Conservation (phyloP, 139 green algal species). For the Penium margaritaceum region DNA sequence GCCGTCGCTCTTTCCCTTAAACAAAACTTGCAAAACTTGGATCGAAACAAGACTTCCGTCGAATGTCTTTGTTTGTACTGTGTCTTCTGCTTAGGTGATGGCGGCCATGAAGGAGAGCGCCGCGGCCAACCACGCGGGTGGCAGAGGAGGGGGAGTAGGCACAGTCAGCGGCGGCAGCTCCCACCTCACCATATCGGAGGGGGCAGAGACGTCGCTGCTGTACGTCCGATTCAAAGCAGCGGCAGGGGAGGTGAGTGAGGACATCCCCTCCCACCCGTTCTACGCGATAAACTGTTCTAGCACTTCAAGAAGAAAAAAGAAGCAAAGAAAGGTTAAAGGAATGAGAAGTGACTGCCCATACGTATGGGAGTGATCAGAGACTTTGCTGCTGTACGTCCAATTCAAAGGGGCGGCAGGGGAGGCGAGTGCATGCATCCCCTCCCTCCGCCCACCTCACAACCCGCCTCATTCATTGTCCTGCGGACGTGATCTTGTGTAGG, state of each 20-base stretch:
- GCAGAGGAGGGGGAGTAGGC: neutral
- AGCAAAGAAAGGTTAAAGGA: no score
- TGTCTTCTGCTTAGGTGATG: slow-evolving; percentile 24
- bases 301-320: no score
- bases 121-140: neutral
- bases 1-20: no score
- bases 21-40: no score
- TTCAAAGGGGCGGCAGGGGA: slow-evolving; percentile 69
- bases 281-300: no score
- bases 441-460: no score
- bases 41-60: neutral
- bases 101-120: slow-evolving; percentile 20
- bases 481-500: no score
- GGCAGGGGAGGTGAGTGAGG: slow-evolving; percentile 38
- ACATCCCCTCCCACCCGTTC: no score
- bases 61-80: neutral
- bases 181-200: slow-evolving; percentile 57
- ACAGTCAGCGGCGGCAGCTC: no score
- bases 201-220: slow-evolving; percentile 74
- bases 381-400: slow-evolving; percentile 81
- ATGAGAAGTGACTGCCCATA: no score
- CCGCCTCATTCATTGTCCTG: no score
- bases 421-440: neutral
- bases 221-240: slow-evolving; percentile 86
- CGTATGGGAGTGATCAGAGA: slow-evolving; percentile 65